phyloP scores from a whole-genome alignment of 495 filamentous ascomycete species.

The Penicillium canariense region DNA sequence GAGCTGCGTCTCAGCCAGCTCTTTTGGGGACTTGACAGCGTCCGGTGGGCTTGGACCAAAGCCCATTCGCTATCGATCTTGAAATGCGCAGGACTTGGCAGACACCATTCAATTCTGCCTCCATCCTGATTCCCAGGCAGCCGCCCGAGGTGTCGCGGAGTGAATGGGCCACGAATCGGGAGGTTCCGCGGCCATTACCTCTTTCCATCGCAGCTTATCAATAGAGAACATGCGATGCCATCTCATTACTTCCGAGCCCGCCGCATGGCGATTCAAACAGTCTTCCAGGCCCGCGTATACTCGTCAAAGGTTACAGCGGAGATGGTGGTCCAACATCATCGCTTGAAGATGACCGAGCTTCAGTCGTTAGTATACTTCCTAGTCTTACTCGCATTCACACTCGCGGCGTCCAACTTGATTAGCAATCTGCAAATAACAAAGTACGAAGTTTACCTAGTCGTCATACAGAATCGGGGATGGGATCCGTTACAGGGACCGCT shows the following conservation, averaged over 20 bases:
- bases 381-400: not conserved
- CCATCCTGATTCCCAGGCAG: slow-evolving; percentile 51
- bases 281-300: not conserved
- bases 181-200: not conserved
- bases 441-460: slow-evolving; percentile 20
- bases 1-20: slow-evolving; percentile 50
- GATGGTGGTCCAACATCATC: not conserved
- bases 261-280: not conserved
- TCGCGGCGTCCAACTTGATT: not conserved
- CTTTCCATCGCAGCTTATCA: not conserved
- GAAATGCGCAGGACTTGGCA: slow-evolving; percentile 51
- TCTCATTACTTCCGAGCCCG: not conserved
- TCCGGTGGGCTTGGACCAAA: slow-evolving; percentile 59
- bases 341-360: not conserved
- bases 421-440: slow-evolving; percentile 3
- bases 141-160: slow-evolving; percentile 57
- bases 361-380: not conserved
- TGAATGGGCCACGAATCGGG: slow-evolving; percentile 45
- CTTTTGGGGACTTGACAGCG: slow-evolving; percentile 61
- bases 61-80: slow-evolving; percentile 69
- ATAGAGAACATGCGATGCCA: not conserved
- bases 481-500: slow-evolving; percentile 48
- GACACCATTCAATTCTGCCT: slow-evolving; percentile 59
- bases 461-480: slow-evolving; percentile 38
- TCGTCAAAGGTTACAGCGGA: not conserved